Base-by-base conservation (phyloP, 805 yeast genomes). In the Lachancea dasiensis region DNA sequence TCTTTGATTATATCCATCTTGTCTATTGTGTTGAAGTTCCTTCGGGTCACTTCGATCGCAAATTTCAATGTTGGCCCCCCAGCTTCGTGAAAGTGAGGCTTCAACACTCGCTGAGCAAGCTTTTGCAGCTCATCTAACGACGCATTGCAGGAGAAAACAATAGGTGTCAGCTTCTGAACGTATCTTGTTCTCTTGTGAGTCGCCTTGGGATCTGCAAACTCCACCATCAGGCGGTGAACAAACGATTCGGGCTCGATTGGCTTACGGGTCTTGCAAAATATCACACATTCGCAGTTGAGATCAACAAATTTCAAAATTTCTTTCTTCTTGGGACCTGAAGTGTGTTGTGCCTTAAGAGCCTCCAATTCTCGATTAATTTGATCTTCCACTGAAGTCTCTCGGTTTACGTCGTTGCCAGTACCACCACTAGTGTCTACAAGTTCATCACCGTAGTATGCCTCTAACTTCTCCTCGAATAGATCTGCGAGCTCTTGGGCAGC, bases 231-330 rank as follows among this genome's bases (percentile, higher is more conserved):
- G 20, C 64, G 63, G 25, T 68, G 65, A 7, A 85, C 90, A 38
- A 92, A 72, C 3, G 67, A 60, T 23, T 79, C 92, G 0, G 97
- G 96, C 16, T 74, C 77, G 5, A 89, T 70, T 0, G 97, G 95
- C 47, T 66, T 72, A 49, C 82, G 75, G 1, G 87, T 76, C 52
- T 94, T 84, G 50, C 87, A 75, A 56, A 90, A 92, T 1, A 87
- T 74, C 29, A 92, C 77, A 60, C 95, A 86, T 56, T 85, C 95
- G 52, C 87, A 80, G 14, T 78, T 81, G 24, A 86, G 58, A 5
- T 76, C 80, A 18, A 84, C 69, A 30, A 82, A 79, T 34, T 68
- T 65, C 18, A 83, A 58, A 7, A 76, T 57, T 28, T 70, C 69
- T 40, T 73, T 75, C 39, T 68, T 56, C 20, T 61, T 63, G 17